These are phyloP conservation scores for Sporothrix euskadiensis DNA, from an alignment of 2,329 filamentous ascomycete genomes.

Conservation along the genomic window DNA sequence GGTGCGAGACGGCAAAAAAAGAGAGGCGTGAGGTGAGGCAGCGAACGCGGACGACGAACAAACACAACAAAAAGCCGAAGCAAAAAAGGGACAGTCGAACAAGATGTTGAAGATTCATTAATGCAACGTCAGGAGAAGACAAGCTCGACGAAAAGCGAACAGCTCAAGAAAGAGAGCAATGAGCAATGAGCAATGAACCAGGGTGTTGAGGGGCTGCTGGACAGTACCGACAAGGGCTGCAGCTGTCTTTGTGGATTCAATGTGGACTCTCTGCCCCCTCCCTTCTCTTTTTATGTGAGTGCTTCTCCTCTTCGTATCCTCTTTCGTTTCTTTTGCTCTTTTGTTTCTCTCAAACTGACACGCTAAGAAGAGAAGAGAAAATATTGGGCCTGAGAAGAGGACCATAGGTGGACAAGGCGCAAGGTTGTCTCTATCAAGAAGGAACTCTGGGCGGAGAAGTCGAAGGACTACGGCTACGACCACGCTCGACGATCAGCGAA, in stretches of 20 bases:
- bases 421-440: background rate
- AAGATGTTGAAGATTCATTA: slow-evolving; percentile 18
- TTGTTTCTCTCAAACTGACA: background rate
- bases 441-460: background rate
- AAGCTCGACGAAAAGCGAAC: slow-evolving; percentile 16
- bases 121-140: background rate
- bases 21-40: background rate
- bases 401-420: background rate
- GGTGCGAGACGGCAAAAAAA: background rate
- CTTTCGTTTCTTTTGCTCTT: background rate
- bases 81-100: slow-evolving; percentile 11
- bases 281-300: slow-evolving; percentile 6
- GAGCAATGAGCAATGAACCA: slow-evolving; percentile 1
- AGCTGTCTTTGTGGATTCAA: slow-evolving; percentile 6
- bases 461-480: background rate
- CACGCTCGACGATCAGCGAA: background rate
- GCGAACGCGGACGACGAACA: background rate
- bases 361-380: background rate
- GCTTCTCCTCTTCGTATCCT: background rate
- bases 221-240: background rate
- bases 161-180: slow-evolving; percentile 13
- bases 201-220: slow-evolving; percentile 16
- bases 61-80: background rate
- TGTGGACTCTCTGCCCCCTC: slow-evolving; percentile 18
- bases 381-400: background rate